Evolutionary conservation across 768 basidiomycete genomes (phyloP), one percentile per base, ranked within the genome.

Genomic region (Roridomyces roridus): DNA sequence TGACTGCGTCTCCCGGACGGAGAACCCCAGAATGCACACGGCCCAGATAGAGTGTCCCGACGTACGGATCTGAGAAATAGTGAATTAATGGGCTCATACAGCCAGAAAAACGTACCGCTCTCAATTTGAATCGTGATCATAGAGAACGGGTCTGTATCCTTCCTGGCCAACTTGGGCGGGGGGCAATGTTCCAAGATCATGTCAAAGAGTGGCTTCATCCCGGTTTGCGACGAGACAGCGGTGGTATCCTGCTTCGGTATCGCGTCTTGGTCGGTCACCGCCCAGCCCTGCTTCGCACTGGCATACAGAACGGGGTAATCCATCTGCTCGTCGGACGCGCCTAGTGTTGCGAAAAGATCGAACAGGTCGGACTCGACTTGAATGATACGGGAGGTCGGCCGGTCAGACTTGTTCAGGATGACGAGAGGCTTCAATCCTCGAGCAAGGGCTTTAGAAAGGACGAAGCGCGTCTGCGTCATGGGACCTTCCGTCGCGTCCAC

Each of bases 401-500:
- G 69, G 67, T 82, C 80, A 1, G 79, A 77, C 53, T 81, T 82
- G 63, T 81, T 82, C n/a, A 82, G 65, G 4, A 82, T 74, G n/a
- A 82, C 79, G 15, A 81, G 67, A 3, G 80, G 80, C 80, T 68
- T 75, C 20, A 81, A 61, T 18, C 80, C 79, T 18, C 76, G 71
- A 35, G 63, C 70, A 8, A 82, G 64, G 20, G 80, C 80, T 58
- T 82, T 82, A 4, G 72, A 70, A n/a, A 82, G 68, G 2, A 82
- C 80, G 40, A 82, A 82, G 2, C 80, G 70, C 0, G 84, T 86
- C 65, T 86, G 85, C 3, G 82, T 85, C 77, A 85, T 85, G 3
- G 84, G 83, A 1, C 84, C 84, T 61, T 85, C 84, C 1, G 84
- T 84, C 2, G 83, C 82, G 58, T 85, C 84, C 17, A 86, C 79